phyloP scores from a whole-genome alignment of 495 filamentous ascomycete genomes.

The Staphylotrichum tortipilum region DNA sequence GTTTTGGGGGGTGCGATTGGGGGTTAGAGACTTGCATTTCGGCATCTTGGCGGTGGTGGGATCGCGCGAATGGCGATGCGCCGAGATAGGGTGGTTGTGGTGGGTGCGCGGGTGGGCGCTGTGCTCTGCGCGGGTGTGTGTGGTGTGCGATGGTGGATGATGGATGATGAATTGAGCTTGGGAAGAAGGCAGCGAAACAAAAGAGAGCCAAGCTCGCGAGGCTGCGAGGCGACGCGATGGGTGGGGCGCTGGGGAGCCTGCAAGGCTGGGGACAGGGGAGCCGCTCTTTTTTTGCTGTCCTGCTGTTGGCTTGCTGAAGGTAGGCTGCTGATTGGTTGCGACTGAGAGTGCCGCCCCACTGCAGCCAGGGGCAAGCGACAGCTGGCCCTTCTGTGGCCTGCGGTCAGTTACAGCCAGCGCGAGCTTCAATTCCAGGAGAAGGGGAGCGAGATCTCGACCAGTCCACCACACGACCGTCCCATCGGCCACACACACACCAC shows the following conservation, averaged over 20 bases:
- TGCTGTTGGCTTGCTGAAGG: too few species aligned
- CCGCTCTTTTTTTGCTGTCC: too few species aligned
- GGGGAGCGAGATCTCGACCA: too few species aligned
- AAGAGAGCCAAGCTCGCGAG: conserved; percentile 15
- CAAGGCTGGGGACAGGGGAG: conserved; percentile 6
- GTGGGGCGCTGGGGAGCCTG: conserved; percentile 3
- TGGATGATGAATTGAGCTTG: neutral
- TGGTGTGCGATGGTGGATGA: neutral
- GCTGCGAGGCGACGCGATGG: conserved; percentile 15
- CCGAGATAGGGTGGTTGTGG: neutral
- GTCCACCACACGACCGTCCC: conserved; percentile 7
- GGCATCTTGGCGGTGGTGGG: conserved; percentile 32
- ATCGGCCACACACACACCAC: neutral
- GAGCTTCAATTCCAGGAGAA: too few species aligned
- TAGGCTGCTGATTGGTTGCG: conserved; percentile 15
- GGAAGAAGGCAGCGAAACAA: conserved; percentile 1
- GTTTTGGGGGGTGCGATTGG: neutral
- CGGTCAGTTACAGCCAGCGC: too few species aligned
- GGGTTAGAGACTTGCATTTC: conserved; percentile 25
- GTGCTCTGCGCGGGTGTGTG: too few species aligned
- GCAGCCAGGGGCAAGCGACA: conserved; percentile 28
- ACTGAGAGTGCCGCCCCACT: neutral
- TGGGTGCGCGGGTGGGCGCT: neutral
- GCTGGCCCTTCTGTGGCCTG: conserved; percentile 20
- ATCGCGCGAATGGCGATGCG: conserved; percentile 5